Evolutionary conservation across 805 yeast species (phyloP), one percentile per base, ranked within the genome.

Genomic region (Sugiyamaella americana): DNA sequence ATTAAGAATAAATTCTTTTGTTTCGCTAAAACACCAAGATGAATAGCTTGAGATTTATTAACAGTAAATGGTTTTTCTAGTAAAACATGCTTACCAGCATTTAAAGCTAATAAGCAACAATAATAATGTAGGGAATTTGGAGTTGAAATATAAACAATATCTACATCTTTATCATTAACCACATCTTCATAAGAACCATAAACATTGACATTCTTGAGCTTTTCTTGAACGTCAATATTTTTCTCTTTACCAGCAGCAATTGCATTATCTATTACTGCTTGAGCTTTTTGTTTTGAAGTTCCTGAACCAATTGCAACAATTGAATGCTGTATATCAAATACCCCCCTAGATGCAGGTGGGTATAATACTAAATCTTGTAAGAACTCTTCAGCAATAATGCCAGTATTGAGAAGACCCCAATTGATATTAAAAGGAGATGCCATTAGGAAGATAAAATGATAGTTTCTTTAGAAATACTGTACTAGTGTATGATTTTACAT

Each of bases 21-120:
- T 48, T 63, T 62, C 4, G 80, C 80, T 38, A 67, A 62, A 0
- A 54, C 62, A 41, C 67, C 58, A 2, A 75, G 51, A 38, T 65
- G 70, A 18, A 60, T 48, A 11, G 75, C 67, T 34, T 75, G 76
- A n/a, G 57, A 57, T 1, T 58, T 59, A 49, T 74, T 76, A 38
- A 75, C 67, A 2, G 76, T 68, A 48, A 75, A 59, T 6, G 80
- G 77, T 55, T 76, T 76, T 50, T 76, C 81, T 53, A 76, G 71
- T 41, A 76, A 59, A 17, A 76, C 78, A 57, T 76, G 75, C 46
- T 72, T 70, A 13, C 68, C 73, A 37, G 65, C 59, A 13, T 63
- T 55, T 40, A 76, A 59, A 11, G 76, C 72, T 26, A 53, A 1
- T 68, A 71, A 47, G 69, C 73, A 39, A 70, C 20, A 17, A 8